Conservation (phyloP, 2,329 filamentous ascomycete species). For the Gaeumannomyces tritici region DNA sequence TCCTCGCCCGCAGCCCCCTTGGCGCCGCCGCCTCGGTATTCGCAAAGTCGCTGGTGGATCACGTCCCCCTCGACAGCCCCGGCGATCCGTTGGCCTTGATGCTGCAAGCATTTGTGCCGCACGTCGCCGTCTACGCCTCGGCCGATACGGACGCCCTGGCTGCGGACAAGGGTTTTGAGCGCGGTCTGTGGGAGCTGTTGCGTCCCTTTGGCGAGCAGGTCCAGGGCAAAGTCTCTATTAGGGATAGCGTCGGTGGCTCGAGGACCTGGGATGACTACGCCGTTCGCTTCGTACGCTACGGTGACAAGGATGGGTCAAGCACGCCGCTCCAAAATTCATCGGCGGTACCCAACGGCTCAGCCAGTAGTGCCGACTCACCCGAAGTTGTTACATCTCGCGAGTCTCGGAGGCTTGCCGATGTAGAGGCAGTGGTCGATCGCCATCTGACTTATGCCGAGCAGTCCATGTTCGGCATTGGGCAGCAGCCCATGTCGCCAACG, state of each 20-base stretch:
- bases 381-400: not conserved
- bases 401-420: slow-evolving; percentile 48
- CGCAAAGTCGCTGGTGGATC: slow-evolving; percentile 33
- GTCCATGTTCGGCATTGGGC: slow-evolving; percentile 29
- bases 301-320: slow-evolving; percentile 43
- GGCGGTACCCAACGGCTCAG: not conserved
- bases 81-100: slow-evolving; percentile 57
- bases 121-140: slow-evolving; percentile 81
- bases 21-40: slow-evolving; percentile 36
- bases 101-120: slow-evolving; percentile 77
- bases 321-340: slow-evolving; percentile 22
- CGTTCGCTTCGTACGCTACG: slow-evolving; percentile 71
- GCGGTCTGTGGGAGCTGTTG: slow-evolving; percentile 75
- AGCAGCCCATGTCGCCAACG: slow-evolving; percentile 26
- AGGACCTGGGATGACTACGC: slow-evolving; percentile 82
- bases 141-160: slow-evolving; percentile 74
- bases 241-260: slow-evolving; percentile 82
- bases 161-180: slow-evolving; percentile 71
- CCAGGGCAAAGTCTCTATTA: slow-evolving; percentile 77
- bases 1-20: slow-evolving; percentile 45
- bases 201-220: slow-evolving; percentile 86
- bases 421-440: slow-evolving; percentile 72
- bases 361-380: not conserved
- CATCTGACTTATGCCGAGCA: slow-evolving; percentile 70
- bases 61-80: slow-evolving; percentile 31